A percentile compares a stretch with the other conserved stretches of the same genome.
These are phyloP conservation scores for Gossypium arboreum DNA, from an alignment of 345 rosid species.

Conservation along the genomic window DNA sequence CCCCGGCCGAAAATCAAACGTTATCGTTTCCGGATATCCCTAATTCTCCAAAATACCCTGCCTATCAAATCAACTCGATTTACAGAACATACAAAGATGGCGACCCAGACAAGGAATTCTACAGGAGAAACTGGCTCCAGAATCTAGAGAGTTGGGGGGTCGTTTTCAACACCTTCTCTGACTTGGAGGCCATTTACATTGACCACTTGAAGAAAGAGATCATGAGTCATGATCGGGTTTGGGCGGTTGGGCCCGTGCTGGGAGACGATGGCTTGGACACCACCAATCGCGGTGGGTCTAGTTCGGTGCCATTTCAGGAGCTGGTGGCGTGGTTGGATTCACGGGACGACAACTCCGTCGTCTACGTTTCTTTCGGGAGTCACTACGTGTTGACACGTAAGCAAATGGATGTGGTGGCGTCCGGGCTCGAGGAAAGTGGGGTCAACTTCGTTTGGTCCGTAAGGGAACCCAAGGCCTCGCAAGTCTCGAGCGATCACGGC, in stretches of 20 bases:
- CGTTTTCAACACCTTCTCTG: slow-evolving; percentile 48
- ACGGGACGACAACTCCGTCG: slow-evolving; percentile 29
- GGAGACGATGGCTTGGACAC: not conserved
- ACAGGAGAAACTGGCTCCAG: slow-evolving; percentile 25
- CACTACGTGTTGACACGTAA: slow-evolving; percentile 35
- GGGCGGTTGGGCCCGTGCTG: slow-evolving; percentile 40
- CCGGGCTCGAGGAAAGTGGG: slow-evolving; percentile 45
- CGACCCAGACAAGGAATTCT: slow-evolving; percentile 34
- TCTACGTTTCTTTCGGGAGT: slow-evolving; percentile 79
- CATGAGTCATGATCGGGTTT: slow-evolving; percentile 29
- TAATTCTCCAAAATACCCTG: slow-evolving; percentile 34
- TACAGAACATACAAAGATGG: slow-evolving; percentile 29
- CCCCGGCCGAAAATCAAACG: slow-evolving; percentile 1
- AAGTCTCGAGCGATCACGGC: slow-evolving; percentile 2
- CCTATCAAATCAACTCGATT: slow-evolving; percentile 30
- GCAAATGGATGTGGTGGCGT: slow-evolving; percentile 46
- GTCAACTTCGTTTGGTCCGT: slow-evolving; percentile 51
- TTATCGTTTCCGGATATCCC: slow-evolving; percentile 39
- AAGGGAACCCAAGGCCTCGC: slow-evolving; percentile 19
- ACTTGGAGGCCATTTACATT: slow-evolving; percentile 39
- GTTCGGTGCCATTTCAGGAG: slow-evolving; percentile 12
- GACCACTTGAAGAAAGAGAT: slow-evolving; percentile 32
- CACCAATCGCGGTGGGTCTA: slow-evolving; percentile 26
- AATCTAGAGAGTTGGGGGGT: slow-evolving; percentile 51
- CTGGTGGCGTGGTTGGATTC: slow-evolving; percentile 48